A percentile compares a stretch with the other conserved stretches of the same genome.
These are phyloP conservation scores for Talaromyces borbonicus DNA, from an alignment of 495 filamentous ascomycete species.

Conservation along the genomic window DNA sequence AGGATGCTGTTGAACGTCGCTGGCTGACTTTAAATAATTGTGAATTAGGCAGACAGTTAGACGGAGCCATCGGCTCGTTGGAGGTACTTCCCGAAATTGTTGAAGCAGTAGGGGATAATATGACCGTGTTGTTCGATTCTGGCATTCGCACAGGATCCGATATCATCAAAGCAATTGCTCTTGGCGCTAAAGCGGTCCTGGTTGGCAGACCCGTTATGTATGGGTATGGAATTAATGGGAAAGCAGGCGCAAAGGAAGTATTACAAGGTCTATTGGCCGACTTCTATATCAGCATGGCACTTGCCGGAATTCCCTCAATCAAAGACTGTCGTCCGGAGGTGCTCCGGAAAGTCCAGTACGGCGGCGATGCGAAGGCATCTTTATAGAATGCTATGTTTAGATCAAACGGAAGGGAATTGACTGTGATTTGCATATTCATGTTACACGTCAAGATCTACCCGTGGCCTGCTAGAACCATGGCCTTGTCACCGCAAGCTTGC, in stretches of 20 bases:
- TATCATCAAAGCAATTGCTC: conserved; percentile 75
- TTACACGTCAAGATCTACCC: no score
- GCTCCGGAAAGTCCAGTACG: conserved; percentile 43
- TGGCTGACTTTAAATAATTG: not conserved
- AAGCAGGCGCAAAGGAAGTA: conserved; percentile 48
- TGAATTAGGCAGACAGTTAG: conserved; percentile 47
- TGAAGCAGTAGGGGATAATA: conserved; percentile 43
- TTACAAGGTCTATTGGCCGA: conserved; percentile 48
- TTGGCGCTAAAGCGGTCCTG: conserved; percentile 82
- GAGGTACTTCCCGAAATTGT: conserved; percentile 58
- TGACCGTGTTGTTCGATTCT: conserved; percentile 54
- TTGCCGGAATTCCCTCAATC: conserved; percentile 44
- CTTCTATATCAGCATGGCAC: conserved; percentile 49
- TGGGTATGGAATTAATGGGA: conserved; percentile 56
- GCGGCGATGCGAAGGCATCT: conserved; percentile 40
- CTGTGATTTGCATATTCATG: no score
- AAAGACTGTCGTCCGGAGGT: conserved; percentile 40
- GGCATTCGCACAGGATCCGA: conserved; percentile 53
- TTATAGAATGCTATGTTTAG: conserved; percentile 14
- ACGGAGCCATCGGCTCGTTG: conserved; percentile 53
- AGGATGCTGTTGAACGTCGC: not conserved
- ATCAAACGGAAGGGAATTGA: not conserved
- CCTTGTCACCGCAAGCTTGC: no score
- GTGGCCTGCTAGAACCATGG: no score
- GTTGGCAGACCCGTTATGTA: conserved; percentile 83